A percentile compares a stretch with the other conserved stretches of the same genome.
phyloP scores from a whole-genome alignment of 345 rosid species.

The Carallia brachiata region DNA sequence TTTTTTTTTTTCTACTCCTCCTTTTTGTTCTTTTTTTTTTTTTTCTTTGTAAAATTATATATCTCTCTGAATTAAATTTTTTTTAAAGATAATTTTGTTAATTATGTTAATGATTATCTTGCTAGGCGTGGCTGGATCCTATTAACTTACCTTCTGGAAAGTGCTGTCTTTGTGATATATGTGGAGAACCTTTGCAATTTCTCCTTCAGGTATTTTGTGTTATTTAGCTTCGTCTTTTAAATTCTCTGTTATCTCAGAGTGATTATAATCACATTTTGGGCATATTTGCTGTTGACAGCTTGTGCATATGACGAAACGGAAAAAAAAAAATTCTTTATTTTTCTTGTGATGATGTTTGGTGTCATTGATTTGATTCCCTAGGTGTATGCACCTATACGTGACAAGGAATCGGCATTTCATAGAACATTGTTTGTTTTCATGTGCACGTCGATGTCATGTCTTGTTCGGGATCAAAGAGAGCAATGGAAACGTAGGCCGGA shows the following conservation, averaged over 20 bases:
- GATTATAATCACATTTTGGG: too few species aligned
- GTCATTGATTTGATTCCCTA: constrained; percentile 19
- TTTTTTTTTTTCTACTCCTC: not conserved
- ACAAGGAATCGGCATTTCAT: constrained; percentile 73
- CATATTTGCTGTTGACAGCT: too few species aligned
- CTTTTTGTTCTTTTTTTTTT: too few species aligned
- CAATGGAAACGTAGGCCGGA: constrained; percentile 75
- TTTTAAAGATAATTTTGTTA: not conserved
- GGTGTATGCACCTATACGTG: constrained; percentile 78
- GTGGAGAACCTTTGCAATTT: constrained; percentile 83
- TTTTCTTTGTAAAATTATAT: not conserved
- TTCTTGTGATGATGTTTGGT: not conserved
- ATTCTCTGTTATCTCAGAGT: not conserved
- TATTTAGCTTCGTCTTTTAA: not conserved
- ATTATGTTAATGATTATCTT: not conserved
- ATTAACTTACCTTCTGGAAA: constrained; percentile 69
- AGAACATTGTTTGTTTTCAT: constrained; percentile 73
- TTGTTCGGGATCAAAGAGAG: constrained; percentile 84
- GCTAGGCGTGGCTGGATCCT: constrained; percentile 91
- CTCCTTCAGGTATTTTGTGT: constrained; percentile 62
- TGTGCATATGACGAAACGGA: not conserved
- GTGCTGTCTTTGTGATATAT: constrained; percentile 61
- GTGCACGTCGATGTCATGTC: constrained; percentile 85
- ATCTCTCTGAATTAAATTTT: constrained; percentile 1
- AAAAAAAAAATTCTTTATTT: not conserved